These are phyloP conservation scores for Sedum album DNA, from an alignment of 164 flowering plant genomes.

Conservation along the genomic window DNA sequence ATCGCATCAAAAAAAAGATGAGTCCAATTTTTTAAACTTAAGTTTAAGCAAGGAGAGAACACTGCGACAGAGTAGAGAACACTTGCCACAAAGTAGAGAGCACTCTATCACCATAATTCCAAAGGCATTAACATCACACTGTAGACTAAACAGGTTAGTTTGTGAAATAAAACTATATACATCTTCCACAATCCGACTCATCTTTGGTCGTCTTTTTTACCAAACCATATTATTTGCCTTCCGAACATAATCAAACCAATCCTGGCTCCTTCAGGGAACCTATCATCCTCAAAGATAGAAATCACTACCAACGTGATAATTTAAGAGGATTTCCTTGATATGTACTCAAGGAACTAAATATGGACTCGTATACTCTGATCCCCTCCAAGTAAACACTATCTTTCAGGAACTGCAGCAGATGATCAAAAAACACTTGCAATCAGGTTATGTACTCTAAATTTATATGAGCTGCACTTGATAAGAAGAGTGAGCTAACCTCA, in stretches of 20 bases:
- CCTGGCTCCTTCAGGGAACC: background rate
- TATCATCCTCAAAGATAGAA: background rate
- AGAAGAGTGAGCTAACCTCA: slow-evolving; percentile 40
- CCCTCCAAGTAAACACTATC: slow-evolving; percentile 63
- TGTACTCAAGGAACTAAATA: slow-evolving; percentile 67
- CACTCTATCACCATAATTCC: too few relatives aligned
- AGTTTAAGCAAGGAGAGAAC: too few relatives aligned
- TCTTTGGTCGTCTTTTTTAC: too few relatives aligned
- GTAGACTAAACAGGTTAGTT: too few relatives aligned
- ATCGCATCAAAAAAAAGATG: too few relatives aligned
- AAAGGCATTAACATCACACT: too few relatives aligned
- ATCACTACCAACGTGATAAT: background rate
- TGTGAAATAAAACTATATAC: too few relatives aligned
- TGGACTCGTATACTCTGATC: slow-evolving; percentile 67
- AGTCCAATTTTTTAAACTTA: too few relatives aligned
- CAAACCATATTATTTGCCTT: background rate
- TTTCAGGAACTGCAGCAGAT: slow-evolving; percentile 43
- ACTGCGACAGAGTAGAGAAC: too few relatives aligned
- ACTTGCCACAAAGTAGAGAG: too few relatives aligned
- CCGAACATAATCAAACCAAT: background rate
- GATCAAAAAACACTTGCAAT: background rate
- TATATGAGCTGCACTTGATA: too few relatives aligned
- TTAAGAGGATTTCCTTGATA: slow-evolving; percentile 28
- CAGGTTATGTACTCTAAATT: background rate
- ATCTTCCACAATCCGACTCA: too few relatives aligned